A percentile compares a stretch with the other conserved stretches of the same genome.
phyloP scores from a whole-genome alignment of 1,139 yeast species.

The Yamadazyma membranifaciens region DNA sequence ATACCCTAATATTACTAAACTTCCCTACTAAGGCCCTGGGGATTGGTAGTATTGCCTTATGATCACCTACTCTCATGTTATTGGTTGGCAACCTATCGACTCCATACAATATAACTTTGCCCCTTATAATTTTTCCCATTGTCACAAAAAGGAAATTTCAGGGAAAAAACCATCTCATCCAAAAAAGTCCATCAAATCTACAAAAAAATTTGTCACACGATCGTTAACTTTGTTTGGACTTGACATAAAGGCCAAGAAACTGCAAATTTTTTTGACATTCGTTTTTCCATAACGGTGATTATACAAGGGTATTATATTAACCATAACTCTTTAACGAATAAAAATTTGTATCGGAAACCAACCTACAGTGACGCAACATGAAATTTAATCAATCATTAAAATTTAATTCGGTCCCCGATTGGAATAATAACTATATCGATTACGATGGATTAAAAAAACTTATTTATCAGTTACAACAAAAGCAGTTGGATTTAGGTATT shows the following conservation, averaged over 20 bases:
- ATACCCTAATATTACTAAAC: too few relatives aligned
- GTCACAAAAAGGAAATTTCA: not conserved
- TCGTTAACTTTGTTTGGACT: conserved; percentile 3
- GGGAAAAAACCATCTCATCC: conserved; percentile 1
- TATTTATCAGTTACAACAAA: conserved; percentile 49
- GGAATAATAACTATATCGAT: conserved; percentile 68
- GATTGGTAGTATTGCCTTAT: too few relatives aligned
- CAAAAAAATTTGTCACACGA: conserved; percentile 9
- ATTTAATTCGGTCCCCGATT: conserved; percentile 79
- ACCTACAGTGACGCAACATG: conserved; percentile 36
- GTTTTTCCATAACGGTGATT: not conserved
- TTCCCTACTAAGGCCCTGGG: too few relatives aligned
- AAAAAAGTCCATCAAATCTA: too few relatives aligned
- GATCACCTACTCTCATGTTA: too few relatives aligned
- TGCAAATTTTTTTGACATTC: not conserved
- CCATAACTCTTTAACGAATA: too few relatives aligned
- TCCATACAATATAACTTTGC: too few relatives aligned
- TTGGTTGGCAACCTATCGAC: too few relatives aligned
- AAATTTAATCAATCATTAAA: conserved; percentile 73
- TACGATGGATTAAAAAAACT: conserved; percentile 63
- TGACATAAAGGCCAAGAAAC: not conserved
- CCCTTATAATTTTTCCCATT: too few relatives aligned
- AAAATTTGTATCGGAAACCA: too few relatives aligned
- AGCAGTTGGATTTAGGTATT: conserved; percentile 26
- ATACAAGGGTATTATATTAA: too few relatives aligned